A percentile compares a stretch with the other conserved stretches of the same genome.
Conservation (phyloP, 2,329 filamentous ascomycete genomes). For the Monascus ruber region DNA sequence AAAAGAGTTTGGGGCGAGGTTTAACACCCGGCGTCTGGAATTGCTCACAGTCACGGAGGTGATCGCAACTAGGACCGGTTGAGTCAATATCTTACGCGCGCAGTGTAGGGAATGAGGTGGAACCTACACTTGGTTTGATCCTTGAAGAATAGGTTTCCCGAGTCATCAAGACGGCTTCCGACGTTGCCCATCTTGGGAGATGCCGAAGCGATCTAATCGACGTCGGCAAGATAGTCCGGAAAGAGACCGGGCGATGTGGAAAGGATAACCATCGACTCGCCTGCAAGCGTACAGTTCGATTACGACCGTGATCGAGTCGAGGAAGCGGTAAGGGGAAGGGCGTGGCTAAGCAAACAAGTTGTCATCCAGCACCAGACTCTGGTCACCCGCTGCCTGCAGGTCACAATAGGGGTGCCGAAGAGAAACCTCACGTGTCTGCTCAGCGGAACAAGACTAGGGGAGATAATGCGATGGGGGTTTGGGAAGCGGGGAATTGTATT, state of each 20-base stretch:
- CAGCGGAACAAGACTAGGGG: no score
- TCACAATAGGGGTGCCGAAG: no score
- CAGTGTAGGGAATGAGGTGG: constrained; percentile 3
- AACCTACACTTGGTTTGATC: constrained; percentile 78
- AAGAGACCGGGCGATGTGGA: constrained; percentile 14
- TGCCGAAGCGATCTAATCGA: constrained; percentile 13
- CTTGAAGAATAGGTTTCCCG: constrained; percentile 66
- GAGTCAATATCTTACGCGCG: constrained; percentile 7
- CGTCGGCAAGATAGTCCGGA: constrained; percentile 16
- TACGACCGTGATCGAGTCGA: constrained; percentile 2
- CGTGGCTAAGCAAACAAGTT: constrained; percentile 6
- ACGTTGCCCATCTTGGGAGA: constrained; percentile 72
- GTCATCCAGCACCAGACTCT: constrained; percentile 13
- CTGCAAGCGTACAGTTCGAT: constrained; percentile 13
- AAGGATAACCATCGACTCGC: constrained; percentile 22
- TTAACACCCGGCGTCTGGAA: constrained; percentile 64
- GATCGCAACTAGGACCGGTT: constrained; percentile 58
- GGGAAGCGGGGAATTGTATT: no score
- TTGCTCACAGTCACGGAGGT: constrained; percentile 73
- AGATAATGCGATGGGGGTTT: no score
- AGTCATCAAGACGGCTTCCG: constrained; percentile 74
- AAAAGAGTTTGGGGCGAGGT: constrained; percentile 73
- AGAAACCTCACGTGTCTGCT: no score
- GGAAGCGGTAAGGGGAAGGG: constrained; percentile 4
- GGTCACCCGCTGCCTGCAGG: not conserved